These are phyloP conservation scores for Chaetothyriales sp. DNA, from an alignment of 2,329 filamentous ascomycete genomes.

Conservation along the genomic window DNA sequence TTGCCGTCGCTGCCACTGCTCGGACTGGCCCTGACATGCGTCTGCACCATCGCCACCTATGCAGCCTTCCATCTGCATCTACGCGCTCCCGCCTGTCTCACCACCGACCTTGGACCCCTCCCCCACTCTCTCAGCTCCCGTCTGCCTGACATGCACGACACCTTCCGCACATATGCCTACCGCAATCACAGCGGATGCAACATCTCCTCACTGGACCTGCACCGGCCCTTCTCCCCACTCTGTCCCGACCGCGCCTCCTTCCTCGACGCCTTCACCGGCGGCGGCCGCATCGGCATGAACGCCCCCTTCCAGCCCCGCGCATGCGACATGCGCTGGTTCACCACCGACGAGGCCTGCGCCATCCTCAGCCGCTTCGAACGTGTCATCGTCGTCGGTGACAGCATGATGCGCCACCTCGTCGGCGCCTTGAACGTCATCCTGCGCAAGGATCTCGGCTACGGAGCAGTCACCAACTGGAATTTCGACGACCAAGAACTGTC, in stretches of 20 bases:
- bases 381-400: constrained; percentile 36
- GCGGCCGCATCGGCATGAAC: constrained; percentile 34
- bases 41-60: not conserved
- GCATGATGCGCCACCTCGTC: constrained; percentile 37
- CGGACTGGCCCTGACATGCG: not conserved
- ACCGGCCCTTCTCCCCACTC: constrained; percentile 25
- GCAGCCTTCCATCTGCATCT: not conserved
- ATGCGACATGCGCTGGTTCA: constrained; percentile 38
- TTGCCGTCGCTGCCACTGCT: not conserved
- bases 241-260: constrained; percentile 27
- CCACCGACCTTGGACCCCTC: not conserved
- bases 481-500: constrained; percentile 32
- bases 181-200: constrained; percentile 27
- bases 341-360: constrained; percentile 33
- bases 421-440: constrained; percentile 36
- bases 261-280: constrained; percentile 30
- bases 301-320: constrained; percentile 33
- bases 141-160: constrained; percentile 23
- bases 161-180: constrained; percentile 31
- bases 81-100: not conserved
- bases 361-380: constrained; percentile 35
- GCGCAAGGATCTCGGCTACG: constrained; percentile 35
- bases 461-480: constrained; percentile 38
- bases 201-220: constrained; percentile 33
- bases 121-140: constrained; percentile 10